Conservation (phyloP, 2,329 filamentous ascomycete species). For the Penicillium janthinellum region DNA sequence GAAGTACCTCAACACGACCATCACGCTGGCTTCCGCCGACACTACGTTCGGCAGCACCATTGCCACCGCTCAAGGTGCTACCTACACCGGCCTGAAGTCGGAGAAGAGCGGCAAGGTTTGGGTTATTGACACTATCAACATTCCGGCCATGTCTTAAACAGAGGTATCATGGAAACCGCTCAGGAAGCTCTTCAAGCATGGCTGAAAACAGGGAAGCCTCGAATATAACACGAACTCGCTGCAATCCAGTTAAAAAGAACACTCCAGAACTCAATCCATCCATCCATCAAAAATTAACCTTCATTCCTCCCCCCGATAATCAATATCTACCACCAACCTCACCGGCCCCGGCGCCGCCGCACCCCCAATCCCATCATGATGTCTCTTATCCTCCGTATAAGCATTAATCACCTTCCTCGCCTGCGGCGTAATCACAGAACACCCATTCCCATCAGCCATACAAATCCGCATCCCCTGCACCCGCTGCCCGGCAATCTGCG, state of each 20-base stretch:
- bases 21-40: conserved; percentile 40
- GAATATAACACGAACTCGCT: conserved; percentile 2
- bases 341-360: conserved; percentile 35
- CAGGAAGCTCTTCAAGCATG: background rate
- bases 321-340: conserved; percentile 29
- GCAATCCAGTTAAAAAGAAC: background rate
- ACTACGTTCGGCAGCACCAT: conserved; percentile 31
- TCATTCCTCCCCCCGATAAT: conserved; percentile 27
- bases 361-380: conserved; percentile 40
- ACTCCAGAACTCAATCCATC: conserved; percentile 3
- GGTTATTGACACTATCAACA: conserved; percentile 29
- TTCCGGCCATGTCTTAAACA: conserved; percentile 36
- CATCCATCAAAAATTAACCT: conserved; percentile 1
- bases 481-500: conserved; percentile 30
- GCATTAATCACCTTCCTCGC: conserved; percentile 30
- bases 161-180: background rate
- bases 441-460: conserved; percentile 26
- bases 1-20: conserved; percentile 44
- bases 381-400: conserved; percentile 30
- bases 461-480: conserved; percentile 43
- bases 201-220: background rate
- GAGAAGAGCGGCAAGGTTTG: background rate
- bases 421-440: conserved; percentile 31
- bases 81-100: background rate
- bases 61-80: background rate